Percentiles rank a stretch among this genome's conserved stretches.
Evolutionary conservation across 495 filamentous ascomycete genomes (phyloP).

Genomic region (Penicillium pulvis): DNA sequence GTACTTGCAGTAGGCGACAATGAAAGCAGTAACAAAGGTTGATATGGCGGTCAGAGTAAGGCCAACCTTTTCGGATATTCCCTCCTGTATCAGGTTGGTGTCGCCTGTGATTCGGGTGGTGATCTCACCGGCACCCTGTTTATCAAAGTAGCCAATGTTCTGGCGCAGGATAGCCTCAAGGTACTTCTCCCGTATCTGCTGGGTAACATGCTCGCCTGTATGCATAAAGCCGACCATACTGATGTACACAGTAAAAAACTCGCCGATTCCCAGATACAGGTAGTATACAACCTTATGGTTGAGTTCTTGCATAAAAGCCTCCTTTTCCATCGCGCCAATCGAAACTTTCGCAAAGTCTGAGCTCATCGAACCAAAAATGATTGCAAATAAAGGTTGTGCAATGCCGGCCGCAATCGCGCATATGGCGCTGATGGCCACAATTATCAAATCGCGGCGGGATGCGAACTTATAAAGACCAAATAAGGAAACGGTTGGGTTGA

Average conservation of each 20-base stretch:
- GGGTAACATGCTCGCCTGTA: constrained; percentile 83
- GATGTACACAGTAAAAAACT: constrained; percentile 80
- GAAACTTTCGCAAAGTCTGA: constrained; percentile 70
- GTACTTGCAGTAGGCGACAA: constrained; percentile 83
- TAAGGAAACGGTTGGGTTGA: constrained; percentile 63
- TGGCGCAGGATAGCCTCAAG: constrained; percentile 81
- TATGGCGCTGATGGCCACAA: constrained; percentile 66
- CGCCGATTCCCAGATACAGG: constrained; percentile 83
- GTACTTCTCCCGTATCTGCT: constrained; percentile 84
- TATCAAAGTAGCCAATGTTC: constrained; percentile 93
- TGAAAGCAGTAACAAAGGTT: constrained; percentile 84
- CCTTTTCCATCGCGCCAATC: constrained; percentile 42
- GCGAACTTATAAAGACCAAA: constrained; percentile 78
- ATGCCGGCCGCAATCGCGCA: constrained; percentile 78
- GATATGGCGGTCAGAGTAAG: constrained; percentile 72
- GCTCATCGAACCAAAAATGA: constrained; percentile 76
- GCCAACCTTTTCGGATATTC: constrained; percentile 83
- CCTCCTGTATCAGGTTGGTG: constrained; percentile 86
- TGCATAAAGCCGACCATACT: constrained; percentile 91
- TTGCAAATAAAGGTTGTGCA: constrained; percentile 83
- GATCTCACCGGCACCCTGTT: constrained; percentile 87
- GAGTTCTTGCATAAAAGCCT: constrained; percentile 62
- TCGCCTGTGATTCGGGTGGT: constrained; percentile 91
- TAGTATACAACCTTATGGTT: constrained; percentile 78
- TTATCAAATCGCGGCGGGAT: constrained; percentile 69